Evolutionary conservation across 768 basidiomycete species (phyloP).

Genomic region (Imleria badia): DNA sequence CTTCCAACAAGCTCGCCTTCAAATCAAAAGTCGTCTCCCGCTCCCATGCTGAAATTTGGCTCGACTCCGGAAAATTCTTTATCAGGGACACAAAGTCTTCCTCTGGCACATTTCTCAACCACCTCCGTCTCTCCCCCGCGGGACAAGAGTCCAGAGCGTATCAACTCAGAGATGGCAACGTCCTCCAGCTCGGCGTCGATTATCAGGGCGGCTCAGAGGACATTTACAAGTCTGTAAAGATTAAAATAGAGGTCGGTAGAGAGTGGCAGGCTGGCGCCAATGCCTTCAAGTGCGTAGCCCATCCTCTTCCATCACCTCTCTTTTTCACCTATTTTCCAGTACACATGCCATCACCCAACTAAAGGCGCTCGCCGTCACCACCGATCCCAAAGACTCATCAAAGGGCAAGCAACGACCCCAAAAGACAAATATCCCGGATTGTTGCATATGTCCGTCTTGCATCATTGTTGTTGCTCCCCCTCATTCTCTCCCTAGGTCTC

Average conservation of each 20-base stretch:
- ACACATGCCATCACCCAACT: constrained; percentile 81
- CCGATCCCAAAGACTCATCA: constrained; percentile 14
- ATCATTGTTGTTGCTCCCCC: background rate
- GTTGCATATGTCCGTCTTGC: constrained; percentile 80
- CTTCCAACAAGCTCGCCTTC: constrained; percentile 88
- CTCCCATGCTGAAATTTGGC: constrained; percentile 94
- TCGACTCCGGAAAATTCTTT: constrained; percentile 69
- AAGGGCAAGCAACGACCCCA: constrained; percentile 31
- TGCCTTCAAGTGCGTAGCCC: constrained; percentile 68
- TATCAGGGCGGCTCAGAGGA: constrained; percentile 98
- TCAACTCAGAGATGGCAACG: constrained; percentile 88
- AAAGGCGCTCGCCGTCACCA: constrained; percentile 56
- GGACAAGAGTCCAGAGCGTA: constrained; percentile 76
- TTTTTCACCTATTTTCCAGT: constrained; percentile 33
- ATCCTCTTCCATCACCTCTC: background rate
- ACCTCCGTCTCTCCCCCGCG: constrained; percentile 83
- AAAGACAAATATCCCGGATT: constrained; percentile 65
- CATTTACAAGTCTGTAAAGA: constrained; percentile 96
- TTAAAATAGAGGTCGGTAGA: constrained; percentile 83
- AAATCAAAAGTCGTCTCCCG: constrained; percentile 94
- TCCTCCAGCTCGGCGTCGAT: constrained; percentile 93
- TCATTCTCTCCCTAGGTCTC: constrained; percentile 41
- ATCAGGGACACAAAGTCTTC: constrained; percentile 89
- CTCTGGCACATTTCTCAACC: constrained; percentile 94
- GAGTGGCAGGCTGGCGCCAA: constrained; percentile 91